phyloP scores from a whole-genome alignment of 495 filamentous ascomycete genomes.

The Podospora comata region DNA sequence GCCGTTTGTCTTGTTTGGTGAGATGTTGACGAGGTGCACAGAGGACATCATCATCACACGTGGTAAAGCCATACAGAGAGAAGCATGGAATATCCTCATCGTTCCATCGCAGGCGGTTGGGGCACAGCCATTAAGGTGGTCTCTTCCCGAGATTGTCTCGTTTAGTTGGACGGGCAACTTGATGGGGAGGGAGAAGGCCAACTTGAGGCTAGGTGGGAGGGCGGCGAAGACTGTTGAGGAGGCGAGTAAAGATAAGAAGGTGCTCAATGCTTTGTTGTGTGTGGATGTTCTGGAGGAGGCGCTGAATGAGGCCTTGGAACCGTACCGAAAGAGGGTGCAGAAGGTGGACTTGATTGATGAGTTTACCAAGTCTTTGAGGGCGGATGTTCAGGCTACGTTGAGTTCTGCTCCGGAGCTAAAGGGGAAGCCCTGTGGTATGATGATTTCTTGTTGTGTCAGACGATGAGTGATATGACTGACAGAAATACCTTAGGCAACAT shows the following conservation, averaged over 20 bases:
- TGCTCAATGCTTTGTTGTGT: background rate
- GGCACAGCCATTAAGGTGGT: background rate
- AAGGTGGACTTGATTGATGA: background rate
- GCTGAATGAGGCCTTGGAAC: background rate
- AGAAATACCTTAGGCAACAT: background rate
- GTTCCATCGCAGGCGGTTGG: background rate
- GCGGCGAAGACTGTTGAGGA: background rate
- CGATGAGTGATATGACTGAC: background rate
- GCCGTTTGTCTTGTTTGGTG: background rate
- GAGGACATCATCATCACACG: background rate
- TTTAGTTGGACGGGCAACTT: conserved; percentile 3
- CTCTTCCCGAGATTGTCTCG: background rate
- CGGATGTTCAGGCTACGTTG: background rate
- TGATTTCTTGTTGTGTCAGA: background rate
- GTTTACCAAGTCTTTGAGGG: background rate
- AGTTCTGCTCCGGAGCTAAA: background rate
- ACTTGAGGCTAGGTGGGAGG: background rate
- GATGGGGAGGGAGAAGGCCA: background rate
- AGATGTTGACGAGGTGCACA: background rate
- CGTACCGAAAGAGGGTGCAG: background rate
- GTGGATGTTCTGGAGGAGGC: background rate
- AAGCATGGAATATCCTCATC: background rate
- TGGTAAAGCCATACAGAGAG: background rate
- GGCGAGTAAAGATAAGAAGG: background rate
- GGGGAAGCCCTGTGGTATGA: background rate